Evolutionary conservation across 2,329 filamentous ascomycete species (phyloP).

Genomic region (Diaporthe citri): DNA sequence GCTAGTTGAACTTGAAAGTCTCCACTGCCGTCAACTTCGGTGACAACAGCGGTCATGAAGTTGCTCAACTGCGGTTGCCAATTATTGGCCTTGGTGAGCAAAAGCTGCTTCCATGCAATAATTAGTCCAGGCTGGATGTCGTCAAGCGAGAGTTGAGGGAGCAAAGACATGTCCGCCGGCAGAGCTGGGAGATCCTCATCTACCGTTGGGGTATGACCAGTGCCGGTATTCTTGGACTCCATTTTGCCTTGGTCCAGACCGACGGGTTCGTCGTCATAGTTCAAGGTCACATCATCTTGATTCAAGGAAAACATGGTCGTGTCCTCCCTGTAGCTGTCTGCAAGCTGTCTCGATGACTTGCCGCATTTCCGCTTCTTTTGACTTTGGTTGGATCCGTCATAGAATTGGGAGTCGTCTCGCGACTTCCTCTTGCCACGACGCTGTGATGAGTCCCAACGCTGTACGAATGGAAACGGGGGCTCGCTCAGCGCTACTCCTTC

Average conservation of each 20-base stretch:
- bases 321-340: neutral
- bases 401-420: constrained; percentile 55
- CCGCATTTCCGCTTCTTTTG: constrained; percentile 65
- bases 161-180: constrained; percentile 66
- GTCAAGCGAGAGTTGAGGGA: constrained; percentile 63
- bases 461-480: constrained; percentile 90
- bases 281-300: constrained; percentile 51
- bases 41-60: constrained; percentile 73
- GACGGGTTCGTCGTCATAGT: constrained; percentile 53
- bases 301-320: neutral
- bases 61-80: constrained; percentile 75
- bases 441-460: constrained; percentile 88
- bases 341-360: constrained; percentile 45
- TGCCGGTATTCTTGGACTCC: constrained; percentile 46
- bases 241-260: constrained; percentile 47
- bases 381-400: constrained; percentile 49
- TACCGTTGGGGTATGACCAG: constrained; percentile 44
- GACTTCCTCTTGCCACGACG: constrained; percentile 65
- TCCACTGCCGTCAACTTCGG: constrained; percentile 65
- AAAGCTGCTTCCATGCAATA: constrained; percentile 76
- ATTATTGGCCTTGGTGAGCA: constrained; percentile 70
- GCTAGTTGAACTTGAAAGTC: constrained; percentile 75
- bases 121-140: constrained; percentile 71
- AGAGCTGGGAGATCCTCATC: constrained; percentile 74
- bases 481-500: constrained; percentile 76